Base-by-base conservation (phyloP, 2,329 filamentous ascomycete species). In the Nemania bipapillata region DNA sequence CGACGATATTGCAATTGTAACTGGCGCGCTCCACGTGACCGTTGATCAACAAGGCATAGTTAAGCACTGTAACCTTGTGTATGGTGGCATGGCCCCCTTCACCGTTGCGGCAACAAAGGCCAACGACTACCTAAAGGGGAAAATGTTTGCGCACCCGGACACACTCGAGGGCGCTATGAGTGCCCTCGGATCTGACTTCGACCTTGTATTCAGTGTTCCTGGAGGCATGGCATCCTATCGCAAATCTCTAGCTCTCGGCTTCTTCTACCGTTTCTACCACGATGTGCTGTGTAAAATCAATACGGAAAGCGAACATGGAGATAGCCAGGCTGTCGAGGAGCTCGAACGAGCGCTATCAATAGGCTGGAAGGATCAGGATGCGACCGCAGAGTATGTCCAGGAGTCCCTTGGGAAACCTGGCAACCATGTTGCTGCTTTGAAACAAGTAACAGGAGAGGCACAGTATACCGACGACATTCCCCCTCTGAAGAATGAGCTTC, bases 231-330 rank as follows among this genome's bases (percentile, higher is more conserved):
- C 96, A 0, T 97, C 94, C 0, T 99, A 98, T 77, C 86, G 96
- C 30, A 97, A 96, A 78, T 92, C 94, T 0, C 83, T 99, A 8
- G 95, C 96, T 0, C 84, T 98, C 60, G 91, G 94, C 2, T 97
- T 99, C 85, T 98, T 98, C 81, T 98, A 98, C 81, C 90, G 94
- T 45, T 99, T 97, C 80, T 98, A 97, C 77, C 92, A 98, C 76
- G 95, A 98, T 70, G 87, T 95, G 0, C 84, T 97, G 49, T 85
- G 88, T 0, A 85, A 86, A 30, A 79, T 96, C 0, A 82, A 85
- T 22, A 84, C 78, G 1, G 76, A 80, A 52, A 81, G 78, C 22
- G 73, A 81, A 20, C 81, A 83, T 30, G 80, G 86, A 12, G 94
- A 97, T 76, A 83, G 85, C 50, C 90, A 97, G 72, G 93, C 90